Percentiles rank a stretch among this genome's conserved stretches.
Evolutionary conservation across 805 yeast species (phyloP).

Genomic region (Candida xiaguanensis): DNA sequence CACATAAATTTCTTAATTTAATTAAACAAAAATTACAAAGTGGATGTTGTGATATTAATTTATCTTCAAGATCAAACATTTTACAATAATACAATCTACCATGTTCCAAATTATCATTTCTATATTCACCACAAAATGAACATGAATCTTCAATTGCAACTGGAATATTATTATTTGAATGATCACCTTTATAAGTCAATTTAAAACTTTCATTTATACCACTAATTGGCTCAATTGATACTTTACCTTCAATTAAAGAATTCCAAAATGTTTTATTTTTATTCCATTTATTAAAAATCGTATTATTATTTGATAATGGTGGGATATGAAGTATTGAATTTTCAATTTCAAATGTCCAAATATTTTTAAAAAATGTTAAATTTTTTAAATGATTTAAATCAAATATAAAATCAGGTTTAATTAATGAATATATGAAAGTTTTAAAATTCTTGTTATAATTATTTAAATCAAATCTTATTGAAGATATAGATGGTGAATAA

Average conservation of each 20-base stretch:
- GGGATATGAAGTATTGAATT: slow-evolving; percentile 30
- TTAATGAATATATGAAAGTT: slow-evolving; percentile 32
- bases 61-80: slow-evolving; percentile 32
- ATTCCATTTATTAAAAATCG: slow-evolving; percentile 39
- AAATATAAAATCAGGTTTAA: slow-evolving; percentile 30
- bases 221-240: slow-evolving; percentile 80
- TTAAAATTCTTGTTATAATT: slow-evolving; percentile 43
- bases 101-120: slow-evolving; percentile 69
- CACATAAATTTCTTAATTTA: slow-evolving; percentile 78
- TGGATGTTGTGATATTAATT: slow-evolving; percentile 48
- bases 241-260: slow-evolving; percentile 74
- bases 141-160: slow-evolving; percentile 76
- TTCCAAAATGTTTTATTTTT: slow-evolving; percentile 52
- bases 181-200: slow-evolving; percentile 25
- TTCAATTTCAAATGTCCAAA: slow-evolving; percentile 77
- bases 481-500: slow-evolving; percentile 31
- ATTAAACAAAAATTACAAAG: slow-evolving; percentile 79
- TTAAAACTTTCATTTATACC: slow-evolving; percentile 77
- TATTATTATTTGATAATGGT: slow-evolving; percentile 46
- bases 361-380: slow-evolving; percentile 56
- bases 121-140: slow-evolving; percentile 76
- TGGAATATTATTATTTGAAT: slow-evolving; percentile 31
- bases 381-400: slow-evolving; percentile 44
- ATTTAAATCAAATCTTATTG: slow-evolving; percentile 43
- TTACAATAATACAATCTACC: slow-evolving; percentile 73